Evolutionary conservation across 192 early-diverging fungal genomes (phyloP).

Genomic region (Linnemannia zychae): DNA sequence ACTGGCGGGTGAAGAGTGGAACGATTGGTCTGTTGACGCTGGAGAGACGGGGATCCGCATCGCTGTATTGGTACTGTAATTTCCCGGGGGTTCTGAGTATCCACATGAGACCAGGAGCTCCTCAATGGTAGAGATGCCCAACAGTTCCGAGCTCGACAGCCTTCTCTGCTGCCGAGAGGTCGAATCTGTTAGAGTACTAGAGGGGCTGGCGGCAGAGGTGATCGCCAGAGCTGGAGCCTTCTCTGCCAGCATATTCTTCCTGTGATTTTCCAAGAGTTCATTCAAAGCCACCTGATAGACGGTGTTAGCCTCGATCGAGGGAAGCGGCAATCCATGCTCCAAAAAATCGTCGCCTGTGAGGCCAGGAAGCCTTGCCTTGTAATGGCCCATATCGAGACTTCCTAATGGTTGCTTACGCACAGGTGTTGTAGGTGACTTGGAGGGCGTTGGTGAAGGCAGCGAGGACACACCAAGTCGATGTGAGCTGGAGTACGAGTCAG

Average conservation of each 20-base stretch:
- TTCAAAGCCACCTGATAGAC: conserved; percentile 35
- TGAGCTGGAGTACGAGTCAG: conserved; percentile 9
- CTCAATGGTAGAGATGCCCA: conserved; percentile 39
- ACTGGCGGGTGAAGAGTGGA: conserved; percentile 18
- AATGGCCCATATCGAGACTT: conserved; percentile 9
- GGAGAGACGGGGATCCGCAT: conserved; percentile 22
- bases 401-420: conserved; percentile 11
- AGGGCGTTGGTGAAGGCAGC: conserved; percentile 20
- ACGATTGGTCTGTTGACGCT: conserved; percentile 11
- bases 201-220: conserved; percentile 30
- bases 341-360: conserved; percentile 25
- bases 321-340: conserved; percentile 15
- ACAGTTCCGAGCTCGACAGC: conserved; percentile 34
- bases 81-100: conserved; percentile 19
- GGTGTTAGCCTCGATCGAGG: conserved; percentile 21
- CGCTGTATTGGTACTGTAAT: neutral
- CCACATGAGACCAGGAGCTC: conserved; percentile 43
- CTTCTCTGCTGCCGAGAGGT: neutral
- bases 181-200: conserved; percentile 9
- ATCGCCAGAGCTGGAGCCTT: conserved; percentile 28
- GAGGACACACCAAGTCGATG: neutral
- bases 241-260: conserved; percentile 22
- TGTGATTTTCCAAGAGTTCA: conserved; percentile 39
- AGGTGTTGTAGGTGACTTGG: conserved; percentile 15
- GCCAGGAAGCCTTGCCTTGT: conserved; percentile 29